Base-by-base conservation (phyloP, 208 protist species). In the Tritrichomonas foetus region DNA sequence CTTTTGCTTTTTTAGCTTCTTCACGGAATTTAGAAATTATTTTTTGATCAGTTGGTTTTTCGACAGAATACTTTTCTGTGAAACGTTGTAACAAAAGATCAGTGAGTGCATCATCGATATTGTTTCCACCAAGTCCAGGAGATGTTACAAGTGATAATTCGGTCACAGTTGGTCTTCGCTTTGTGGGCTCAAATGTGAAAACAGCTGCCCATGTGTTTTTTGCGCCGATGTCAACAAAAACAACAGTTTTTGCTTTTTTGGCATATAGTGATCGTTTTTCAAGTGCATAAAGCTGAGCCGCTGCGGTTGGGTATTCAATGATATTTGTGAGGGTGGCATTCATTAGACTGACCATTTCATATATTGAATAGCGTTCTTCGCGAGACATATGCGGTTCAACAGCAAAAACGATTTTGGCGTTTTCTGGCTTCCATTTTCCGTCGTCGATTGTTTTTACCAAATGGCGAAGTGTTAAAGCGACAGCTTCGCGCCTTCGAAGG, bases 291-390 rank as follows among this genome's bases (percentile, higher is more conserved):
- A 53, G 27, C 8, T 89, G 16, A 1, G 78, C 78, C 9, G 47
- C 78, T 39, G 78, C 78, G 33, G 78, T 89, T 89, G 78, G 78
- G 33, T 25, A 89, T 20, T 89, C 78, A 57, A 89, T 49, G 16
- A 89, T 89, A 20, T 25, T 57, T 5, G 20, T 57, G 9, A 89
- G 41, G 20, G 41, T 89, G 33, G 27, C 44, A 61, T 57, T 89
- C 9, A 33, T 36, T 8, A 89, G 41, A 22, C 30, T 33, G 14
- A 33, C 78, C 8, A 39, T 47, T 57, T 89, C 78, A 20, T 33
- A 39, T 14, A 89, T 20, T 20, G 78, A 41, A 57, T 41, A 61
- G 0, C 78, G 3, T 49, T 89, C 78, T 44, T 89, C 41, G 3
- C 41, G 20, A 39, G 78, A 39, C 33, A 89, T 20, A 33, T 41